These are phyloP conservation scores for Quambalaria eucalypti DNA, from an alignment of 1,284 basidiomycete genomes.

Conservation along the genomic window DNA sequence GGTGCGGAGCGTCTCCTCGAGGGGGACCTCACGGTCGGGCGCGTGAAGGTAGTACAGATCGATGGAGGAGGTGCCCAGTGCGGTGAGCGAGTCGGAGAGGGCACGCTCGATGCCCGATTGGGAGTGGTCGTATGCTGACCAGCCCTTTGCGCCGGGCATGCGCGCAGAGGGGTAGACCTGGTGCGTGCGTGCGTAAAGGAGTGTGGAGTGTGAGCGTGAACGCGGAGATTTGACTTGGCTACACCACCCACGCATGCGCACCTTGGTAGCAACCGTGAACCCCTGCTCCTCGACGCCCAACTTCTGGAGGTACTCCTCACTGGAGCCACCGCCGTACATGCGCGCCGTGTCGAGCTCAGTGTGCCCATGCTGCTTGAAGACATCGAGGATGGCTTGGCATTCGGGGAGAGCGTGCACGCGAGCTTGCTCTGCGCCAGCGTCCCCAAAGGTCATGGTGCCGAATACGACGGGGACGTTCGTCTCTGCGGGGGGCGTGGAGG, in stretches of 20 bases:
- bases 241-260: not conserved
- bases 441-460: constrained; percentile 53
- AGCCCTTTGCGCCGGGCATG: constrained; percentile 8
- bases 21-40: constrained; percentile 53
- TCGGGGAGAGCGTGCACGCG: constrained; percentile 55
- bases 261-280: constrained; percentile 31
- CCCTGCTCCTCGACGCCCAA: constrained; percentile 14
- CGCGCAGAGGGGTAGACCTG: constrained; percentile 8
- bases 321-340: constrained; percentile 47
- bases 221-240: too few species aligned
- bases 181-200: not conserved
- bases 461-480: constrained; percentile 15
- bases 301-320: constrained; percentile 20
- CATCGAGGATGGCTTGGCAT: constrained; percentile 55
- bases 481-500: not conserved
- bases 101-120: constrained; percentile 47
- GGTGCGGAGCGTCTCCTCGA: constrained; percentile 52
- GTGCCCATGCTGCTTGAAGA: constrained; percentile 58
- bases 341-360: constrained; percentile 54
- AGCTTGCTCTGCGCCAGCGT: constrained; percentile 50
- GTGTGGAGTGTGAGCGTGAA: too few species aligned
- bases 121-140: constrained; percentile 29
- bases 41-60: constrained; percentile 57
- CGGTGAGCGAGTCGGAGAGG: constrained; percentile 38
- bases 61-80: constrained; percentile 46